A percentile compares a stretch with the other conserved stretches of the same genome.
Evolutionary conservation across 2,329 filamentous ascomycete genomes (phyloP).

Genomic region (Lasiodiplodia gonubiensis): DNA sequence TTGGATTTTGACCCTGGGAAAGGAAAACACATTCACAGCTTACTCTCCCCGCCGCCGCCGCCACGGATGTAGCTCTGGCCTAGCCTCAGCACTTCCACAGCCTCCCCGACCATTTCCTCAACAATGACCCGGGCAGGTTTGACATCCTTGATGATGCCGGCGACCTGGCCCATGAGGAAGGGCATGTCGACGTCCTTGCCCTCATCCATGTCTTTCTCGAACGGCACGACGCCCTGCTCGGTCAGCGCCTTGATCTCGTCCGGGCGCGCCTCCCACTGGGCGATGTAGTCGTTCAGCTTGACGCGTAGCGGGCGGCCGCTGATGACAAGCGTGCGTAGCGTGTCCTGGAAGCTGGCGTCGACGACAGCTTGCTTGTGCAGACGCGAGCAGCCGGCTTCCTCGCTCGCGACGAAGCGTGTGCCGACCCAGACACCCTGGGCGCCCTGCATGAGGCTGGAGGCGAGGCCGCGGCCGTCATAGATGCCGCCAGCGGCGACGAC

Average conservation of each 20-base stretch:
- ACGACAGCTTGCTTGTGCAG: conserved; percentile 87
- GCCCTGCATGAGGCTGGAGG: conserved; percentile 83
- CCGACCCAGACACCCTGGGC: conserved; percentile 93
- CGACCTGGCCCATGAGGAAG: conserved; percentile 93
- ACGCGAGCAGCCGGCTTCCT: conserved; percentile 79
- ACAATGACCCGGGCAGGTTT: conserved; percentile 85
- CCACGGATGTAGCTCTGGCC: conserved; percentile 44
- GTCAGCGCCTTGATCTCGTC: conserved; percentile 77
- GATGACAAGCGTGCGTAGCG: conserved; percentile 80
- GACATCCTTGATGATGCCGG: conserved; percentile 75
- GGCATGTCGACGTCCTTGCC: conserved; percentile 83
- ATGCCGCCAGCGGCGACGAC: conserved; percentile 92
- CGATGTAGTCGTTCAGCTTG: conserved; percentile 82
- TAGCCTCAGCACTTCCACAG: conserved; percentile 46
- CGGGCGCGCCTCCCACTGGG: conserved; percentile 77
- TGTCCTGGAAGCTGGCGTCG: conserved; percentile 77
- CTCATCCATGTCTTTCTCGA: conserved; percentile 82
- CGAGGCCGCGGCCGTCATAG: conserved; percentile 79
- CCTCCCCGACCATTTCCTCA: conserved; percentile 76
- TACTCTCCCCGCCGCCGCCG: conserved; percentile 36
- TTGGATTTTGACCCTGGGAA: background rate
- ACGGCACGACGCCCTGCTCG: conserved; percentile 76
- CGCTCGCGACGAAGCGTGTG: conserved; percentile 84
- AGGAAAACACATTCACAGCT: conserved; percentile 36
- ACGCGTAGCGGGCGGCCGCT: conserved; percentile 81